Conservation (phyloP, 768 basidiomycete species). For the Lyophyllum semitale region DNA sequence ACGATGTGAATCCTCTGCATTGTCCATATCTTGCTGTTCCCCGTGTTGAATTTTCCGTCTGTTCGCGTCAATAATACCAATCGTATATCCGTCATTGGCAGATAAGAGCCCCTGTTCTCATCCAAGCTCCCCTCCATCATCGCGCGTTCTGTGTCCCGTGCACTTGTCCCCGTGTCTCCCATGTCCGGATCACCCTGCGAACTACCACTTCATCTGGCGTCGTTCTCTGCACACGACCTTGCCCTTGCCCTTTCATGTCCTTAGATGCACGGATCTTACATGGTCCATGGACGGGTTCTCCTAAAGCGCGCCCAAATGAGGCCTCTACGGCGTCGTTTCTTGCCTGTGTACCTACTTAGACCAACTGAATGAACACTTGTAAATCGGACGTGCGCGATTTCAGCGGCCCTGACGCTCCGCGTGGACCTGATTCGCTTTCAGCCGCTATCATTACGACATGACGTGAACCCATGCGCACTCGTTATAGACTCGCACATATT, state of each 20-base stretch:
- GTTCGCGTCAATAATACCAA: background rate
- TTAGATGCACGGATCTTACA: background rate
- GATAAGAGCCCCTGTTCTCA: background rate
- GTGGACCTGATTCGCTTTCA: background rate
- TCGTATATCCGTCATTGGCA: background rate
- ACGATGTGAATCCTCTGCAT: background rate
- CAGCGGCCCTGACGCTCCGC: constrained; percentile 7
- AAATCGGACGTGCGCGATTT: background rate
- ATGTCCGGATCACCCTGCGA: background rate
- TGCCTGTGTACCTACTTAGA: background rate
- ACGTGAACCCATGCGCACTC: background rate
- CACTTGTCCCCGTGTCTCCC: too few relatives aligned
- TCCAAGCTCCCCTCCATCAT: background rate
- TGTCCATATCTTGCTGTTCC: background rate
- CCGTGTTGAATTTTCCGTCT: too few relatives aligned
- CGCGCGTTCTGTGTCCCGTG: too few relatives aligned
- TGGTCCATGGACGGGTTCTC: constrained; percentile 4
- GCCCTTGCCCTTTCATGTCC: too few relatives aligned
- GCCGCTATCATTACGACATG: background rate
- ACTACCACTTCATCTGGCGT: background rate
- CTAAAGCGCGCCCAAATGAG: background rate
- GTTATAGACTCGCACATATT: too few relatives aligned
- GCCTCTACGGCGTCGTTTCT: background rate
- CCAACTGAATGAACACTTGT: background rate
- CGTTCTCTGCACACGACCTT: background rate